Percentiles rank a stretch among this genome's conserved stretches.
These are phyloP conservation scores for Rhizophora apiculata DNA, from an alignment of 345 rosid genomes.

Conservation along the genomic window DNA sequence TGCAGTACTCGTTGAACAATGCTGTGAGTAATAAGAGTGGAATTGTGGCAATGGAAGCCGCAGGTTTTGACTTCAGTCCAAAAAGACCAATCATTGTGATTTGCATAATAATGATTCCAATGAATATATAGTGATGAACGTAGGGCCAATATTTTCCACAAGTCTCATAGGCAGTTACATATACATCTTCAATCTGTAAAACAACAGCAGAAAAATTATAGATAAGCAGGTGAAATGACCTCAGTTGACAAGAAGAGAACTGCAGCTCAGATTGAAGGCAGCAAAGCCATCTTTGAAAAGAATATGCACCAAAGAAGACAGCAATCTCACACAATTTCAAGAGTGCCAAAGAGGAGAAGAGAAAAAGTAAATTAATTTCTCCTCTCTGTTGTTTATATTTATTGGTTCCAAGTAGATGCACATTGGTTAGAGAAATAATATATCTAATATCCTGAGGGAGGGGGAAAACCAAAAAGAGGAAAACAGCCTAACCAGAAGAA, in stretches of 20 bases:
- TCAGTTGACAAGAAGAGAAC: not conserved
- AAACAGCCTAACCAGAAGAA: too few species aligned
- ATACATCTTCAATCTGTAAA: conserved; percentile 74
- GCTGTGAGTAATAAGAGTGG: conserved; percentile 68
- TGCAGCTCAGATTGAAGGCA: too few species aligned
- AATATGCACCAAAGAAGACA: too few species aligned
- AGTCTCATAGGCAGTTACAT: conserved; percentile 65
- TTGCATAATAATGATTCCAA: conserved; percentile 84
- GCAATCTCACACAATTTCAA: too few species aligned
- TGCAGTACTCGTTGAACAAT: conserved; percentile 83
- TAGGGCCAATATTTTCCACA: conserved; percentile 77
- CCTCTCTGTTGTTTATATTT: too few species aligned
- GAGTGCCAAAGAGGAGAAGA: too few species aligned
- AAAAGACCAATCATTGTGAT: conserved; percentile 87
- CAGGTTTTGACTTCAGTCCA: conserved; percentile 84
- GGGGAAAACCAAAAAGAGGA: too few species aligned
- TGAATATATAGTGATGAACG: conserved; percentile 67
- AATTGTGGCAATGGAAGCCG: conserved; percentile 70
- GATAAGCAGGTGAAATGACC: not conserved
- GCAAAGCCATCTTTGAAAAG: too few species aligned
- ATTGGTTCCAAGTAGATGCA: too few species aligned
- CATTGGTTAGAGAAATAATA: too few species aligned
- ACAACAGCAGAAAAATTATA: not conserved
- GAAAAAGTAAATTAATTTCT: too few species aligned
- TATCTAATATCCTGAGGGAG: too few species aligned